Evolutionary conservation across 768 basidiomycete genomes (phyloP), one percentile per base, ranked within the genome.

Genomic region (Auricularia cornea): DNA sequence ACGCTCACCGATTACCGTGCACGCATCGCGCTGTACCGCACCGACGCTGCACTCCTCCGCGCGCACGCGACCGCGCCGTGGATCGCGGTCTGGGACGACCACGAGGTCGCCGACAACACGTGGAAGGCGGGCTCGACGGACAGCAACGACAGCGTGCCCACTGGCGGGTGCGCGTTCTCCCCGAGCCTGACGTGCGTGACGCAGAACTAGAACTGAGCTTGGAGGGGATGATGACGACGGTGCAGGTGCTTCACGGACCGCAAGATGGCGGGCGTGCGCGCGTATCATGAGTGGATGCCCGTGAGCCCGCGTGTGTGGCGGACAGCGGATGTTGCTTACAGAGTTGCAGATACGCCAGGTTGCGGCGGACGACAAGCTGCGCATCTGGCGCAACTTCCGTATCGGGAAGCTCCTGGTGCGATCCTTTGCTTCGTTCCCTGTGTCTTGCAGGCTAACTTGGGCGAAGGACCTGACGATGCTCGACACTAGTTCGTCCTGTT

Each of bases 311-410:
- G n/a, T n/a, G n/a, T n/a, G n/a, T n/a, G n/a, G n/a, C n/a, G n/a
- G n/a, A n/a, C n/a, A n/a, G n/a, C n/a, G n/a, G n/a, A n/a, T n/a
- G n/a, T n/a, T n/a, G n/a, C n/a, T n/a, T n/a, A 23, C 44, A 12
- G 85, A 84, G 84, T 79, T 85, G 75, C 84, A 83, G 14, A 82
- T 86, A 63, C 78, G 85, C 12, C 82, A 84, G 65, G 81, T 86
- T 20, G 78, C 78, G 41, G 76, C 78, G 1, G 78, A 78, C 60
- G 83, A 85, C 71, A 77, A 81, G 66, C 77, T 86, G n/a, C 76
- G 83, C 30, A 85, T 85, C 60, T 86, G 83, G 83, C 78, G 84
- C 40, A 84, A 83, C 66, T 85, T 86, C 74, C 80, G 84, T 72
- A 79, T 86, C 35, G 84, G 84, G 59, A 83, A 83, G 69, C 76